phyloP scores from a whole-genome alignment of 495 filamentous ascomycete genomes.

The Penicillium bialowiezense region DNA sequence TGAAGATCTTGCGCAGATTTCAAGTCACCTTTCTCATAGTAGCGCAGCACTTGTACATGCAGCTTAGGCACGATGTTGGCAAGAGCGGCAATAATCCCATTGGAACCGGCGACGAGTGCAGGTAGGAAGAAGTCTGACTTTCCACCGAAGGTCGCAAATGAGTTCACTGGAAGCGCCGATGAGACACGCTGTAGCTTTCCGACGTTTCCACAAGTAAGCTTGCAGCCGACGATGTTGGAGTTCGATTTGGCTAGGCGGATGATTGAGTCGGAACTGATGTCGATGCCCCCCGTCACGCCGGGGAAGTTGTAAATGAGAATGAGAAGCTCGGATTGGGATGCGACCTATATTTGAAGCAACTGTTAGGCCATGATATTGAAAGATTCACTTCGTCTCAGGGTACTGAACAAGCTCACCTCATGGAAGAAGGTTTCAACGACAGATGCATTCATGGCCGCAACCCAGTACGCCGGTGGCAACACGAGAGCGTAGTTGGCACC shows the following conservation, averaged over 20 bases:
- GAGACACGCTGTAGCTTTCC: constrained; percentile 15
- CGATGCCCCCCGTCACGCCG: constrained; percentile 64
- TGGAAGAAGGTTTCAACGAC: constrained; percentile 56
- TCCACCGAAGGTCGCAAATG: constrained; percentile 11
- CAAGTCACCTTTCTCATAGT: constrained; percentile 4
- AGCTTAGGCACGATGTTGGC: constrained; percentile 12
- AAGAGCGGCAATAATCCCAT: constrained; percentile 10
- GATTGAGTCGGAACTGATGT: constrained; percentile 69
- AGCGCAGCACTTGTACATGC: constrained; percentile 1
- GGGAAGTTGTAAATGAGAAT: constrained; percentile 84
- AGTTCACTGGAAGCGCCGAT: not conserved
- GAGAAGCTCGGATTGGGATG: constrained; percentile 67
- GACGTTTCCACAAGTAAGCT: constrained; percentile 13
- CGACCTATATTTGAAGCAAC: constrained; percentile 54
- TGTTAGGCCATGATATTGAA: not conserved
- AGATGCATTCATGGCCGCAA: constrained; percentile 43
- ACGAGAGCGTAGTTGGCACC: constrained; percentile 74
- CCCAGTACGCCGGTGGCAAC: constrained; percentile 74
- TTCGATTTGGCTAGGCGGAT: constrained; percentile 44
- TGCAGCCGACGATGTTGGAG: constrained; percentile 1
- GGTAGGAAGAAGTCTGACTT: constrained; percentile 10
- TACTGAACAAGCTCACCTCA: not conserved
- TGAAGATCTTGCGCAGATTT: not conserved
- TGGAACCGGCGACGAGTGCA: constrained; percentile 6
- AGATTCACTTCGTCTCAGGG: not conserved